A percentile compares a stretch with the other conserved stretches of the same genome.
Conservation (phyloP, 202 grass and related monocot species). For the Bolboschoenoplectus hybrid region DNA sequence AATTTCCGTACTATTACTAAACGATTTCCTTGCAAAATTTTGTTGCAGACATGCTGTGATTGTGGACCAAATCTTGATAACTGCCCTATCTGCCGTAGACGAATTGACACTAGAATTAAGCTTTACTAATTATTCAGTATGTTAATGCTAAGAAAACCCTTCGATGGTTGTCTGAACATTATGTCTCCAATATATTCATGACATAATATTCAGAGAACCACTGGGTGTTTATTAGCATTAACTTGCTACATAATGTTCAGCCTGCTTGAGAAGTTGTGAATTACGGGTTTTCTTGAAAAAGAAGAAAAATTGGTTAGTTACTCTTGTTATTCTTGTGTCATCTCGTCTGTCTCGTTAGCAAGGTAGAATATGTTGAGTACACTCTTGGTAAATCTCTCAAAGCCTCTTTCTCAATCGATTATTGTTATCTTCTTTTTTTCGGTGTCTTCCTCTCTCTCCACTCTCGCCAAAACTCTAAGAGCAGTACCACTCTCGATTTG, state of each 20-base stretch:
- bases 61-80: conserved; percentile 66
- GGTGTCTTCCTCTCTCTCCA: not conserved
- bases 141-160: conserved; percentile 29
- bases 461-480: not conserved
- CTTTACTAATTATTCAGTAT: conserved; percentile 56
- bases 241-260: conserved; percentile 29
- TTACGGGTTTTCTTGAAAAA: not conserved
- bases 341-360: not conserved
- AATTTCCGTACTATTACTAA: not conserved
- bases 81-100: conserved; percentile 77
- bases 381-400: not conserved
- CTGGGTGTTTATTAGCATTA: conserved; percentile 24
- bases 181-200: conserved; percentile 4
- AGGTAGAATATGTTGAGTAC: conserved; percentile 10
- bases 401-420: not conserved
- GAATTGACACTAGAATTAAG: conserved; percentile 84
- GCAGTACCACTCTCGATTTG: not conserved
- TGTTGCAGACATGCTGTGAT: conserved; percentile 70
- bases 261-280: not conserved
- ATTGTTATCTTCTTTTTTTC: not conserved
- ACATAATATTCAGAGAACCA: not conserved
- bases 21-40: not conserved
- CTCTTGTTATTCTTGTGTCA: not conserved
- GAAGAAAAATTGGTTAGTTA: not conserved
- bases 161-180: conserved; percentile 20